Conservation (phyloP, 768 basidiomycete genomes). For the Phallus indusiatus region DNA sequence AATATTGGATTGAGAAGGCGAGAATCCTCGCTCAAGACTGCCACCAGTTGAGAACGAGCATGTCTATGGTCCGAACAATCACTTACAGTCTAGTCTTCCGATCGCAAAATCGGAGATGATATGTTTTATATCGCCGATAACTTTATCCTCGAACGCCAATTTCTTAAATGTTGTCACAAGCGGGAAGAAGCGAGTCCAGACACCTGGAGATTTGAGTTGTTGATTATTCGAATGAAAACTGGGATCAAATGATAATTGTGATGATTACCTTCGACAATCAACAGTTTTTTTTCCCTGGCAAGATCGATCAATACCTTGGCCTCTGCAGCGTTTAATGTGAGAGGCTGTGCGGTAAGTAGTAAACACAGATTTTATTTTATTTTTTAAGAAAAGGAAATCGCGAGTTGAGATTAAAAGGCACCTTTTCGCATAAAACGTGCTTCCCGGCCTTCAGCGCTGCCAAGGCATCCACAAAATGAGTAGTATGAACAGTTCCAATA, state of each 20-base stretch:
- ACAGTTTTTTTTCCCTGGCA: constrained; percentile 9
- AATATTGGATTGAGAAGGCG: constrained; percentile 12
- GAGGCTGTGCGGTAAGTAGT: constrained; percentile 4
- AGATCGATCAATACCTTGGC: constrained; percentile 8
- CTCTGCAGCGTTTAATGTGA: constrained; percentile 13
- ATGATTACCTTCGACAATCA: constrained; percentile 7
- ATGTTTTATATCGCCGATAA: constrained; percentile 11
- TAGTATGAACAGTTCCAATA: constrained; percentile 14
- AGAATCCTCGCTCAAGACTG: not conserved
- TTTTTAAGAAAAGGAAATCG: not conserved
- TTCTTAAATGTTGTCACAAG: constrained; percentile 8
- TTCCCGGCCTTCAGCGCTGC: constrained; percentile 14
- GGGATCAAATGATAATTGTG: not conserved
- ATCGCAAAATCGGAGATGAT: constrained; percentile 13
- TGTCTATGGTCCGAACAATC: not conserved
- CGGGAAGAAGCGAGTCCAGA: constrained; percentile 17
- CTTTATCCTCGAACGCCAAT: constrained; percentile 8
- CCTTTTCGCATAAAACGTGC: constrained; percentile 14
- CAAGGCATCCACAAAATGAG: constrained; percentile 13
- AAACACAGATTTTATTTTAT: too few relatives aligned
- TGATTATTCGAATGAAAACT: not conserved
- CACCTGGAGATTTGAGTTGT: not conserved
- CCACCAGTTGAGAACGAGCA: not conserved
- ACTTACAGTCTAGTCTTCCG: not conserved
- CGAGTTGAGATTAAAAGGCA: not conserved